Percentiles rank a stretch among this genome's conserved stretches.
Evolutionary conservation across 2,329 filamentous ascomycete genomes (phyloP).

Genomic region (Sordariomycetes sp.): DNA sequence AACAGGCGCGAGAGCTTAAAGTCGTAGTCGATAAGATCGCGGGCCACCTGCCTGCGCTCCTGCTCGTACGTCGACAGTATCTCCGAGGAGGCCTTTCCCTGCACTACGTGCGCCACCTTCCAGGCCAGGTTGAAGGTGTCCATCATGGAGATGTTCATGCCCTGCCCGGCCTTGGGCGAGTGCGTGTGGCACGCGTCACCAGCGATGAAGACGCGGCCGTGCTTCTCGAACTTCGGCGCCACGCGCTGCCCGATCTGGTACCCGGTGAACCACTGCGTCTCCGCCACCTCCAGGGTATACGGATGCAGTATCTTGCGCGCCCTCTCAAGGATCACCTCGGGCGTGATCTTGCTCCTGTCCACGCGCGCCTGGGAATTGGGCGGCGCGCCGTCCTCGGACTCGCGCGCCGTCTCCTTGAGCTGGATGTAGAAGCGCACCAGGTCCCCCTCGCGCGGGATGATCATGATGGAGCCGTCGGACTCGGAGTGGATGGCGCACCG

Average conservation of each 20-base stretch:
- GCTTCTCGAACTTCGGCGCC: constrained; percentile 38
- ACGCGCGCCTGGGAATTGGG: neutral
- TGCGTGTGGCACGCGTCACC: constrained; percentile 40
- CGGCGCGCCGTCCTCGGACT: constrained; percentile 39
- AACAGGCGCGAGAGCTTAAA: constrained; percentile 38
- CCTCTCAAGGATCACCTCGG: constrained; percentile 47
- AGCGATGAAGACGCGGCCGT: constrained; percentile 51
- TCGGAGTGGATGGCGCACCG: constrained; percentile 44
- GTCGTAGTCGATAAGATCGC: constrained; percentile 32
- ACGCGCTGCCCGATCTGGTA: constrained; percentile 45
- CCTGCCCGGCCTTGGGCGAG: constrained; percentile 47
- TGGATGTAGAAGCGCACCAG: constrained; percentile 61
- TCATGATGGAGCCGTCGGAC: constrained; percentile 47
- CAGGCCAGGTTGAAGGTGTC: constrained; percentile 35
- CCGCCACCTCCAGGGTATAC: constrained; percentile 51
- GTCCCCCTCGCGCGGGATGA: constrained; percentile 58
- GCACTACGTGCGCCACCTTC: constrained; percentile 15
- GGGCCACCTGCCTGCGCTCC: constrained; percentile 36
- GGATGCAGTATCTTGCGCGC: constrained; percentile 56
- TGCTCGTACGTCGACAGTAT: constrained; percentile 37
- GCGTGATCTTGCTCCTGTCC: constrained; percentile 37
- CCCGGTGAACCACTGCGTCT: constrained; percentile 50
- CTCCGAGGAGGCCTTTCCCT: constrained; percentile 21
- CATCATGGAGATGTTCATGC: constrained; percentile 55
- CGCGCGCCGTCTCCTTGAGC: constrained; percentile 23